Evolutionary conservation across 192 early-diverging fungal species (phyloP).

Genomic region (Coemansia sp.): DNA sequence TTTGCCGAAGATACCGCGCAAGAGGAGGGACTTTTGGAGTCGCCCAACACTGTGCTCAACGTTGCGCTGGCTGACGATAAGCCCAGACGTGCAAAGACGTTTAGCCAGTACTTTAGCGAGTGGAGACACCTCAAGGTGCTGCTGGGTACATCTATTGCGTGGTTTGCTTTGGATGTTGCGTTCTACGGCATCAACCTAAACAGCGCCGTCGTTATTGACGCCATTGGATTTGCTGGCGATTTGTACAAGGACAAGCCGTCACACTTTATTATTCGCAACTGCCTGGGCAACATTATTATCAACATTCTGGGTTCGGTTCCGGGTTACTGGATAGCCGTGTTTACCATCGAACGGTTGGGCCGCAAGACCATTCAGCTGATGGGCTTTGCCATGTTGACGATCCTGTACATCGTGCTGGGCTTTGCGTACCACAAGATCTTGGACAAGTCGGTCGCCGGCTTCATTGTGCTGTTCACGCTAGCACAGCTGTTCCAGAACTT

Average conservation of each 20-base stretch:
- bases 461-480: constrained; percentile 63
- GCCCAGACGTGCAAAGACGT: neutral
- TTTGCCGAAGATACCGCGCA: neutral
- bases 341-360: constrained; percentile 82
- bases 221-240: constrained; percentile 63
- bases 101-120: constrained; percentile 1
- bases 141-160: constrained; percentile 68
- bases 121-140: constrained; percentile 73
- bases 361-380: constrained; percentile 89
- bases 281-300: constrained; percentile 89
- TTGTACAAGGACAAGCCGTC: constrained; percentile 15
- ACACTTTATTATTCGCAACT: constrained; percentile 61
- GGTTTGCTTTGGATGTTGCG: constrained; percentile 77
- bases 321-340: constrained; percentile 95
- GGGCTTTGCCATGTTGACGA: constrained; percentile 77
- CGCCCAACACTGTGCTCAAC: constrained; percentile 51
- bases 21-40: neutral
- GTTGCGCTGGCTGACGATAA: constrained; percentile 50
- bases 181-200: constrained; percentile 85
- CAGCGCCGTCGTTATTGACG: constrained; percentile 66
- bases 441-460: constrained; percentile 55
- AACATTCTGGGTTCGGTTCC: constrained; percentile 83
- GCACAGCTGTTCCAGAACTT: constrained; percentile 90
- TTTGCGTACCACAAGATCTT: constrained; percentile 69
- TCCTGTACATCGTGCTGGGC: constrained; percentile 72